phyloP scores from a whole-genome alignment of 805 yeast species.

The Nakazawaea sp. region DNA sequence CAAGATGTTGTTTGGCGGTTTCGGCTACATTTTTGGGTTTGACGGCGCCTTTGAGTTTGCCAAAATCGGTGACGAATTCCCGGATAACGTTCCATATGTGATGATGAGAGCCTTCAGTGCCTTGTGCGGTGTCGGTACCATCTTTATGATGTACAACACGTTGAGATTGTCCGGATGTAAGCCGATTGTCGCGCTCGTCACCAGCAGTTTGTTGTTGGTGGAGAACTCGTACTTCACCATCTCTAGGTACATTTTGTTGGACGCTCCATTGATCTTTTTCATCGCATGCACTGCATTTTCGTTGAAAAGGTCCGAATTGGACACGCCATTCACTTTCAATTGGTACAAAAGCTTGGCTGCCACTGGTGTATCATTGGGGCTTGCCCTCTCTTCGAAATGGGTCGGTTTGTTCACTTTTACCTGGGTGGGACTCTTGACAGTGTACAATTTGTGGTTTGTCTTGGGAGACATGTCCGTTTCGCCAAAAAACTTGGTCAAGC shows the following conservation, averaged over 20 bases:
- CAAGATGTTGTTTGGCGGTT: slow-evolving; percentile 68
- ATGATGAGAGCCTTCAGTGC: slow-evolving; percentile 70
- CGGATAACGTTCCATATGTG: slow-evolving; percentile 53
- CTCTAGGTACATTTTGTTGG: slow-evolving; percentile 68
- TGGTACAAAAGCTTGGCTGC: slow-evolving; percentile 58
- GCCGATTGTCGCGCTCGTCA: slow-evolving; percentile 51
- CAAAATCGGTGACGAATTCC: slow-evolving; percentile 58
- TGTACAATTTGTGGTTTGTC: slow-evolving; percentile 61
- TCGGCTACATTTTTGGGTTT: slow-evolving; percentile 62
- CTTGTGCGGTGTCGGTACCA: slow-evolving; percentile 59
- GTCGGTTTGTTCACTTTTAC: slow-evolving; percentile 77
- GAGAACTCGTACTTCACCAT: slow-evolving; percentile 70
- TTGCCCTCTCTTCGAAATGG: slow-evolving; percentile 75
- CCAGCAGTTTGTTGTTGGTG: slow-evolving; percentile 47
- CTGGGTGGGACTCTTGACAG: slow-evolving; percentile 64
- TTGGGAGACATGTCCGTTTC: slow-evolving; percentile 62
- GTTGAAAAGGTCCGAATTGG: slow-evolving; percentile 59
- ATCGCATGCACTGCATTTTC: slow-evolving; percentile 66
- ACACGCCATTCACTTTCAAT: slow-evolving; percentile 47
- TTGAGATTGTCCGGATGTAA: slow-evolving; percentile 68
- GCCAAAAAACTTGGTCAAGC: slow-evolving; percentile 33
- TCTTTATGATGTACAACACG: slow-evolving; percentile 58
- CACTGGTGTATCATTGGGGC: slow-evolving; percentile 66
- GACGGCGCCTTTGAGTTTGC: slow-evolving; percentile 64
- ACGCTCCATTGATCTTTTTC: slow-evolving; percentile 71